These are phyloP conservation scores for Pichia cephalocereana DNA, from an alignment of 805 yeast genomes.

Conservation along the genomic window DNA sequence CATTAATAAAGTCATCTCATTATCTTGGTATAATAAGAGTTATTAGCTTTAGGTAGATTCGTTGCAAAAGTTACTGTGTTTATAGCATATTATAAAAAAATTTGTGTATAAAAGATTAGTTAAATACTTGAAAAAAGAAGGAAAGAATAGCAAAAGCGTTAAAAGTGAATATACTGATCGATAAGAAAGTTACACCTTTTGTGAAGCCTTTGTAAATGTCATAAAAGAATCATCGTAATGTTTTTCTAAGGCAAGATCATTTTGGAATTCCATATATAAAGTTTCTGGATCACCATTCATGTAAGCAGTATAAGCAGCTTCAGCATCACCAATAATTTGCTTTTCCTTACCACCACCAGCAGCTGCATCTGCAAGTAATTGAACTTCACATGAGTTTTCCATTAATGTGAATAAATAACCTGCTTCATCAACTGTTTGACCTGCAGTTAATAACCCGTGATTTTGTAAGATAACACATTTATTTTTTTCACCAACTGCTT, in stretches of 20 bases:
- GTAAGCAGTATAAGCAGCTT: slow-evolving; percentile 56
- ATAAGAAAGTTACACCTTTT: neutral
- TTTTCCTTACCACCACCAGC: slow-evolving; percentile 31
- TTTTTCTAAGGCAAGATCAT: slow-evolving; percentile 49
- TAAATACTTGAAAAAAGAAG: neutral
- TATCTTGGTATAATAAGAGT: too few species aligned
- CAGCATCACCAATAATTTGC: slow-evolving; percentile 44
- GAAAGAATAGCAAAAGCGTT: neutral
- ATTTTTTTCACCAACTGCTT: slow-evolving; percentile 49
- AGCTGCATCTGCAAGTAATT: slow-evolving; percentile 51
- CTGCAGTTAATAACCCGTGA: slow-evolving; percentile 68
- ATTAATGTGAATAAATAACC: slow-evolving; percentile 54
- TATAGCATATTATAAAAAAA: too few species aligned
- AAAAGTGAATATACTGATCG: neutral
- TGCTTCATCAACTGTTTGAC: slow-evolving; percentile 65
- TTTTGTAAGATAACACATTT: slow-evolving; percentile 51
- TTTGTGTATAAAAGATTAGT: neutral
- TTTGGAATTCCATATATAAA: slow-evolving; percentile 64
- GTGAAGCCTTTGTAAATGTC: slow-evolving; percentile 16
- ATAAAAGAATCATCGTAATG: slow-evolving; percentile 22
- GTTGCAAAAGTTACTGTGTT: too few species aligned
- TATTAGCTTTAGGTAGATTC: too few species aligned
- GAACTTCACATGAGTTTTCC: slow-evolving; percentile 61
- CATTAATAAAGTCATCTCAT: too few species aligned
- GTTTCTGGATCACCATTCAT: slow-evolving; percentile 58